These are phyloP conservation scores for Stipa capillata DNA, from an alignment of 176 grass and related monocot species.

Conservation along the genomic window DNA sequence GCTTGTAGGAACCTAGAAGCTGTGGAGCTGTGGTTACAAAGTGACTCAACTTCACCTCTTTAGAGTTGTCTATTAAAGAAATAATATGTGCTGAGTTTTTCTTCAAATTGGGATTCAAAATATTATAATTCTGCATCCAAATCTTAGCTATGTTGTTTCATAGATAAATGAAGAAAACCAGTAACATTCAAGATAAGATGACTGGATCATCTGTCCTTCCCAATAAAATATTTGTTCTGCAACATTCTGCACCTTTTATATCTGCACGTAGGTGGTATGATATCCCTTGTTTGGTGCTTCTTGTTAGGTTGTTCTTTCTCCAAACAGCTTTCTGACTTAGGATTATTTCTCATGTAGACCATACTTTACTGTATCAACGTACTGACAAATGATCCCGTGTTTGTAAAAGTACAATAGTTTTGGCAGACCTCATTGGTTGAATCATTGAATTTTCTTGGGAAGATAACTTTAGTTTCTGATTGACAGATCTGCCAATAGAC, in stretches of 20 bases:
- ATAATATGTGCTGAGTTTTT: not conserved
- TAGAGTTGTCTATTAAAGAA: slow-evolving; percentile 6
- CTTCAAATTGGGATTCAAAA: not conserved
- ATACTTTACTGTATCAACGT: not conserved
- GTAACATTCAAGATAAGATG: not conserved
- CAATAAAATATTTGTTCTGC: not conserved
- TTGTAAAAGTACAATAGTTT: not conserved
- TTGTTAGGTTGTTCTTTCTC: not conserved
- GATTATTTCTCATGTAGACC: not conserved
- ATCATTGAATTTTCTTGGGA: not conserved
- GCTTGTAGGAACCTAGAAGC: not conserved
- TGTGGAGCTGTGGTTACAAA: not conserved
- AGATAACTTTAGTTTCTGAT: not conserved
- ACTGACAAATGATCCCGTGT: not conserved
- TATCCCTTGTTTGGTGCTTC: not conserved
- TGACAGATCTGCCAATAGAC: not conserved
- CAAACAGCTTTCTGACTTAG: not conserved
- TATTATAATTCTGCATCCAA: not conserved
- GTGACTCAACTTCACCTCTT: not conserved
- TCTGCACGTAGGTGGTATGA: not conserved
- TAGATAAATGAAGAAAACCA: not conserved
- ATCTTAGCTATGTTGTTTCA: not conserved
- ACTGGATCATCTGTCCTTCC: not conserved
- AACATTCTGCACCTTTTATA: not conserved
- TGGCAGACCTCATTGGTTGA: not conserved